Evolutionary conservation across 495 filamentous ascomycete genomes (phyloP), one percentile per base, ranked within the genome.

Genomic region (Lophiostoma macrostomum): DNA sequence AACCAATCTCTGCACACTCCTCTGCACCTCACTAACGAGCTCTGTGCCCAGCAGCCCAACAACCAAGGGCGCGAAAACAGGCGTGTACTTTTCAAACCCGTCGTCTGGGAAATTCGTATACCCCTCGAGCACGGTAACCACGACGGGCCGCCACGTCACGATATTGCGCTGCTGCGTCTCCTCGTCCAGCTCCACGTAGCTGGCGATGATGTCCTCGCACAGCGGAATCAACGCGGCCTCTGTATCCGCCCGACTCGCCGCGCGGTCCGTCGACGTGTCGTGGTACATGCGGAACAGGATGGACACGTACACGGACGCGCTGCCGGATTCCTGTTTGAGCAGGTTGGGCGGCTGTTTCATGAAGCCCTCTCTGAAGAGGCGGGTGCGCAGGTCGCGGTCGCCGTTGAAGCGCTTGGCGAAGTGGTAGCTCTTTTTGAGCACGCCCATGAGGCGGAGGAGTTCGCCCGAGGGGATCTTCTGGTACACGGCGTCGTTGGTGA

Each of bases 261-360:
- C 83, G 37, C 93, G 78, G 69, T 96, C 93, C 13, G 85, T 83
- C 20, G 81, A 76, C 41, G 86, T 84, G 64, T 99, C 93, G 44
- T 86, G 87, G 69, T 95, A 97, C 93, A 99, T 99, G 20, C 94
- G 80, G 65, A 97, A 84, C 18, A 99, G 70, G 44, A 99, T 99
- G 49, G 82, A 83, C 22, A 97, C 87, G 61, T 97, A 99, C 1
- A 94, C 96, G 0, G 87, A 84, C 10, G 93, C 93, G 63, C 84
- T 87, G 35, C 93, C 91, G 51, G 81, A 87, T 69, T 99, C 93
- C 69, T 99, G 93, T 73, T 99, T 99, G 22, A 99, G 79, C n/a
- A 99, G 71, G 65, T 99, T 99, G 4, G 93, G 93, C 27, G 94
- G 94, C 66, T 96, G 91, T 71, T 95, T 96, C 93, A 99, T 99